phyloP scores from a whole-genome alignment of 768 basidiomycete species.

The Phylloporus scabripes region DNA sequence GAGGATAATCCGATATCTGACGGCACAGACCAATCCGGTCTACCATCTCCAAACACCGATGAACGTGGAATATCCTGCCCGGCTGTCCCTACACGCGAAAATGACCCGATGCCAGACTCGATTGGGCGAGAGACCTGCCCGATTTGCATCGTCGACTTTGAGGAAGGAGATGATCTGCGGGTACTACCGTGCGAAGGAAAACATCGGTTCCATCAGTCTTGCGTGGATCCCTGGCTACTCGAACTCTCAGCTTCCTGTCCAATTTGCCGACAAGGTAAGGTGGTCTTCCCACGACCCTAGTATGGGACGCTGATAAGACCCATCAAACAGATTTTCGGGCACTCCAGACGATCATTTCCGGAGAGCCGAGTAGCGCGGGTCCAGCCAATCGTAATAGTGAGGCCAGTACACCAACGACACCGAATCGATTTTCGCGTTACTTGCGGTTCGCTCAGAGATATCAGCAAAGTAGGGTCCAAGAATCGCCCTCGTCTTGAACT shows the following conservation, averaged over 20 bases:
- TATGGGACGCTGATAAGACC: not conserved
- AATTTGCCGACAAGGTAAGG: slow-evolving; percentile 81
- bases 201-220: slow-evolving; percentile 84
- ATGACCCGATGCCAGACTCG: slow-evolving; percentile 49
- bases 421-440: slow-evolving; percentile 53
- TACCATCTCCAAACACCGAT: not conserved
- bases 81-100: slow-evolving; percentile 7
- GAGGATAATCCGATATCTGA: slow-evolving; percentile 2
- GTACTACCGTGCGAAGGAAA: slow-evolving; percentile 88
- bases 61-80: not conserved
- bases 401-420: slow-evolving; percentile 13
- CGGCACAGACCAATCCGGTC: slow-evolving; percentile 6
- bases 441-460: slow-evolving; percentile 47
- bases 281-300: not conserved
- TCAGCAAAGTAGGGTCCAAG: slow-evolving; percentile 37
- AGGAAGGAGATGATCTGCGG: slow-evolving; percentile 88
- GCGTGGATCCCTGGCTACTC: slow-evolving; percentile 92
- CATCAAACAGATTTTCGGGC: slow-evolving; percentile 49
- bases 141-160: slow-evolving; percentile 92
- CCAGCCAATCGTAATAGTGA: slow-evolving; percentile 10
- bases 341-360: slow-evolving; percentile 51
- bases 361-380: slow-evolving; percentile 20
- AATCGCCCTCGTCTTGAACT: slow-evolving; percentile 15
- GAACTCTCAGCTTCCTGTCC: slow-evolving; percentile 89
- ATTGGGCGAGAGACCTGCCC: slow-evolving; percentile 88